These are phyloP conservation scores for Hypomyces perniciosus DNA, from an alignment of 2,329 filamentous ascomycete species.

Conservation along the genomic window DNA sequence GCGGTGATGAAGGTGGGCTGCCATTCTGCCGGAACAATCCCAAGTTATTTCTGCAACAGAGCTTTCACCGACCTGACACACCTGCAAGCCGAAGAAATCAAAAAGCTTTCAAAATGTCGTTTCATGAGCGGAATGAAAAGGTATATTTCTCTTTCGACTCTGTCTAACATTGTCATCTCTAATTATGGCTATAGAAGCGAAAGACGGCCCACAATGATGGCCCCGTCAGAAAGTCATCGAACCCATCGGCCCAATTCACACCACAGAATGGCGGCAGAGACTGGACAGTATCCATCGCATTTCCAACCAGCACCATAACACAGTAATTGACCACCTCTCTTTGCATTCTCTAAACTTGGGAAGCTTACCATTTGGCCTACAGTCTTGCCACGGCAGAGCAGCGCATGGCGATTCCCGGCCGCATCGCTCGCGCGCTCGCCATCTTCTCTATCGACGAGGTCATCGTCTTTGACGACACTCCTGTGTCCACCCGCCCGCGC, in stretches of 20 bases:
- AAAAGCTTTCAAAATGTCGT: constrained; percentile 23
- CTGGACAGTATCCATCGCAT: constrained; percentile 71
- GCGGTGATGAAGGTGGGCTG: constrained; percentile 4
- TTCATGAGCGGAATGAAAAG: constrained; percentile 28
- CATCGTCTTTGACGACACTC: constrained; percentile 70
- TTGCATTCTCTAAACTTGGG: background rate
- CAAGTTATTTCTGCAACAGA: constrained; percentile 6
- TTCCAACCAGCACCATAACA: constrained; percentile 71
- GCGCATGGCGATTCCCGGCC: constrained; percentile 65
- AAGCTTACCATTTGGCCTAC: background rate
- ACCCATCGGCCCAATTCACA: constrained; percentile 63
- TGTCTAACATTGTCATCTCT: background rate
- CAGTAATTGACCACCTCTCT: constrained; percentile 46
- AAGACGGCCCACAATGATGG: constrained; percentile 40
- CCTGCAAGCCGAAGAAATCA: background rate
- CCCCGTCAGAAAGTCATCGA: constrained; percentile 38
- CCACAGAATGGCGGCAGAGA: constrained; percentile 52
- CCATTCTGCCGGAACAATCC: constrained; percentile 24
- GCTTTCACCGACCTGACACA: background rate
- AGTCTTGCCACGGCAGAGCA: constrained; percentile 70
- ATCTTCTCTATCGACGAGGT: constrained; percentile 84
- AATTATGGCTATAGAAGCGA: constrained; percentile 37
- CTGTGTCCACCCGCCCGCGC: constrained; percentile 37
- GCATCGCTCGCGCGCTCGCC: constrained; percentile 73
- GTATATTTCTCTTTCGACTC: constrained; percentile 12